Conservation (phyloP, 2,329 filamentous ascomycete genomes). For the Colletotrichum aenigma region DNA sequence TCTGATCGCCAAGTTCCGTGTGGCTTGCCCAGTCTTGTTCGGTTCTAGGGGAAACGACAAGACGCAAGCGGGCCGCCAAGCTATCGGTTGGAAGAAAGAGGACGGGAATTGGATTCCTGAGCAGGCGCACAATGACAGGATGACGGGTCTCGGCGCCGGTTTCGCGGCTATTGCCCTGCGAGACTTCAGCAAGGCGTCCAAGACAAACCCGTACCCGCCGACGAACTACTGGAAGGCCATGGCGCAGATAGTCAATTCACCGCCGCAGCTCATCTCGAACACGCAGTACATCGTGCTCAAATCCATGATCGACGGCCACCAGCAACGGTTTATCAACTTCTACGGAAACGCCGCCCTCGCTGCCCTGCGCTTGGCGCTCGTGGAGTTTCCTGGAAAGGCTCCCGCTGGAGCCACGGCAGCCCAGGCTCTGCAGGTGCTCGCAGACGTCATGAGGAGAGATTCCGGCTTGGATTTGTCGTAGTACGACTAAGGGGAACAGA, state of each 20-base stretch:
- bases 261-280: constrained; percentile 68
- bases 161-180: constrained; percentile 84
- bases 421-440: constrained; percentile 56
- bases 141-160: constrained; percentile 83
- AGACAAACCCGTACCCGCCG: constrained; percentile 77
- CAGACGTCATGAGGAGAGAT: constrained; percentile 55
- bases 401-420: constrained; percentile 52
- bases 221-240: constrained; percentile 83
- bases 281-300: constrained; percentile 76
- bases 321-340: constrained; percentile 77
- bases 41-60: constrained; percentile 79
- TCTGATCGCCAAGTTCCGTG: constrained; percentile 82
- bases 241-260: constrained; percentile 77
- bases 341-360: constrained; percentile 81
- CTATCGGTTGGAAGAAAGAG: constrained; percentile 77
- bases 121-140: constrained; percentile 79
- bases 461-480: constrained; percentile 51
- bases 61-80: constrained; percentile 67
- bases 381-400: constrained; percentile 72
- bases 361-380: constrained; percentile 70
- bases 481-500: background rate
- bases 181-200: constrained; percentile 75
- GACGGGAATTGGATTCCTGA: constrained; percentile 66
- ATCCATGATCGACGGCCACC: constrained; percentile 74
- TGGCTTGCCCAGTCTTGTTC: constrained; percentile 83